Evolutionary conservation across 306 rosid species (phyloP).

Genomic region (Corylus heterophylla): DNA sequence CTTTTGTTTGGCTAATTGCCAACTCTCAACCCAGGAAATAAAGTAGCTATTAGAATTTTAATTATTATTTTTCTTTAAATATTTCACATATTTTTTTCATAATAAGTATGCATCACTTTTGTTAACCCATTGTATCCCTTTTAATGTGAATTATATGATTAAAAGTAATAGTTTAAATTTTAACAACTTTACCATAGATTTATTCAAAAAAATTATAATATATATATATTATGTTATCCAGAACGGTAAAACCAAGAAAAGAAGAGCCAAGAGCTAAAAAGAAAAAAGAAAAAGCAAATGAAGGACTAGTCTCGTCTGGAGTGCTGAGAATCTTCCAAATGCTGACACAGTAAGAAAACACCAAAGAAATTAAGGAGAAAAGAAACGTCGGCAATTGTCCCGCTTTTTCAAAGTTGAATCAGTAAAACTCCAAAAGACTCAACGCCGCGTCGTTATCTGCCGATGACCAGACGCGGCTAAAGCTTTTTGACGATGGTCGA

Average conservation of each 20-base stretch:
- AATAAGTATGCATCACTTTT: no score
- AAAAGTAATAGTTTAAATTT: no score
- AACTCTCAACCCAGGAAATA: no score
- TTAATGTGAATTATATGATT: no score
- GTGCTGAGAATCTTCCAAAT: background rate
- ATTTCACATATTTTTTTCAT: no score
- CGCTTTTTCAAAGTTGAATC: background rate
- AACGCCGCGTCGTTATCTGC: background rate
- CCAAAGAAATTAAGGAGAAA: background rate
- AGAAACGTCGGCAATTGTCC: background rate
- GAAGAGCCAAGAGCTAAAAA: background rate
- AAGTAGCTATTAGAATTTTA: no score
- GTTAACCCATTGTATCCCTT: no score
- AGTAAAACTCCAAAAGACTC: background rate
- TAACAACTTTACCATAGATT: no score
- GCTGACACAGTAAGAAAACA: no score
- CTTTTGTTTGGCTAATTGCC: no score
- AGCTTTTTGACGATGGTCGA: background rate
- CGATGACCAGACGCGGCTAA: background rate
- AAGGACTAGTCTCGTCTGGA: background rate
- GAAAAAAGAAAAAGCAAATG: background rate
- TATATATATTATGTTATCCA: background rate
- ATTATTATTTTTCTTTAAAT: no score
- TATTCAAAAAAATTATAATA: no score
- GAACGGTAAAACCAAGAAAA: background rate